A percentile compares a stretch with the other conserved stretches of the same genome.
phyloP scores from a whole-genome alignment of 306 rosid species.

The Fragaria ananassa region DNA sequence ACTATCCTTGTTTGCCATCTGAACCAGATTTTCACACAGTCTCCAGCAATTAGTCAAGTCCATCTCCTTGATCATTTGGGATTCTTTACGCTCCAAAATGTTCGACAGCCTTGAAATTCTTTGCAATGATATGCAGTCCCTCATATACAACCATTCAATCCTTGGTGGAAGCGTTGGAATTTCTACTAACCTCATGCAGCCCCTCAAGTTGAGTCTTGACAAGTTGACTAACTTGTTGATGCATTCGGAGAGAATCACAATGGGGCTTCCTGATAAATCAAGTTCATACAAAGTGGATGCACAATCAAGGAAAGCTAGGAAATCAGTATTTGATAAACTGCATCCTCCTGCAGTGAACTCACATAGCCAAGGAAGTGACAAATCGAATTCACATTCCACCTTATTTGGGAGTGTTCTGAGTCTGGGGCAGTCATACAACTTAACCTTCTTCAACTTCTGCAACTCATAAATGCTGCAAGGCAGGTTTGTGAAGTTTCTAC shows the following conservation, averaged over 20 bases:
- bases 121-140: not conserved
- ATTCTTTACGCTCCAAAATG: not conserved
- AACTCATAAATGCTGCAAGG: not conserved
- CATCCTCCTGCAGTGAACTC: not conserved
- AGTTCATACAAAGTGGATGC: not conserved
- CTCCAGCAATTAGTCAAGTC: not conserved
- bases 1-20: not conserved
- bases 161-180: not conserved
- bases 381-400: no score
- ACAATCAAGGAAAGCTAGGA: not conserved
- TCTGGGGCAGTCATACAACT: not conserved
- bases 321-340: not conserved
- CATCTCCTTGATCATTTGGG: not conserved
- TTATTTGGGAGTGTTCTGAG: not conserved
- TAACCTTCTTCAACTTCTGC: not conserved
- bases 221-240: not conserved
- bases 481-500: not conserved
- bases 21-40: not conserved
- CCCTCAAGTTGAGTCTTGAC: not conserved
- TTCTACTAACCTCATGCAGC: not conserved
- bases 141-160: not conserved
- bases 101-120: constrained; percentile 2
- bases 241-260: not conserved
- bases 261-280: not conserved
- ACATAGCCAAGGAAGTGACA: not conserved